These are phyloP conservation scores for Xylaria longipes DNA, from an alignment of 495 filamentous ascomycete genomes.

Conservation along the genomic window DNA sequence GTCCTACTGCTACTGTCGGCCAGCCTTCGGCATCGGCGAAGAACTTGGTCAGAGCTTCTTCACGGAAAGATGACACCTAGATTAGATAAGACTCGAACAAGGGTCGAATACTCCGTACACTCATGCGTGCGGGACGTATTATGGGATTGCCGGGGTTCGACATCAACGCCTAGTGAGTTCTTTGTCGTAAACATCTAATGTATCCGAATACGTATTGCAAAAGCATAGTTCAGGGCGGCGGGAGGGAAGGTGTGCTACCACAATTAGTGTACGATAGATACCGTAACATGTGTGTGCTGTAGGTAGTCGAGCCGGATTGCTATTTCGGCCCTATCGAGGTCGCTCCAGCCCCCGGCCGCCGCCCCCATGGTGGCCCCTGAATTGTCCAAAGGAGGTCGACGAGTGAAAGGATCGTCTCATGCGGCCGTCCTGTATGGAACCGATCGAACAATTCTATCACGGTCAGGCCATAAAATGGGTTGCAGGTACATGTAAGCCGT, in stretches of 20 bases:
- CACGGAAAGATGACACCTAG: too few species aligned
- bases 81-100: too few species aligned
- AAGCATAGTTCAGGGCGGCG: background rate
- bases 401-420: background rate
- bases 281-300: background rate
- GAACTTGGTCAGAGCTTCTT: too few species aligned
- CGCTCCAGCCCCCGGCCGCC: background rate
- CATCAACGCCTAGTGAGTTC: too few species aligned
- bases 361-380: background rate
- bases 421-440: constrained; percentile 2
- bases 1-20: too few species aligned
- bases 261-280: background rate
- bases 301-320: background rate
- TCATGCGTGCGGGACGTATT: too few species aligned
- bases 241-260: background rate
- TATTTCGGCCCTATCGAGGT: background rate
- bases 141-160: too few species aligned
- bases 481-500: background rate
- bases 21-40: too few species aligned
- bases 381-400: background rate
- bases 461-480: constrained; percentile 5
- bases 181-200: too few species aligned
- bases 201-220: too few species aligned
- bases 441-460: constrained; percentile 7
- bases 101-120: too few species aligned